Evolutionary conservation across 805 yeast species (phyloP), one percentile per base, ranked within the genome.

Genomic region (Candida pseudoglaebosa): DNA sequence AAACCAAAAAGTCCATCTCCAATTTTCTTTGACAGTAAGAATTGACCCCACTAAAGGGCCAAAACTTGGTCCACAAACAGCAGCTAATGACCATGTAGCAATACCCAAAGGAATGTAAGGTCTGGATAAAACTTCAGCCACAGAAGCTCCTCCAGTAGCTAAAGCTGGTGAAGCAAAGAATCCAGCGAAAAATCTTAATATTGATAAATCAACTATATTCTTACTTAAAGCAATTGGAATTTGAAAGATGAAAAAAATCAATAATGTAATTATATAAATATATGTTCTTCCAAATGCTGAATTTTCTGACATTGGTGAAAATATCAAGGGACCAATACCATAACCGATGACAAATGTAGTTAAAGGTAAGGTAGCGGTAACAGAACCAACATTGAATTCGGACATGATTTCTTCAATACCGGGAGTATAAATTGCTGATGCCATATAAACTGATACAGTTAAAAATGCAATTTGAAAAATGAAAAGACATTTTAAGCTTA

Each of bases 21-120:
- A 41, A 6, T 52, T 57, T 44, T 75, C 65, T 32, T 44, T 55
- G n/a, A 61, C 70, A 3, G 63, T 59, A 50, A 79, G 58, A 4
- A 71, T 67, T 6, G 79, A 73, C 29, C 84, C 83, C 30, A 79
- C 49, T 4, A 80, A 48, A 1, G 84, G 84, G 9, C 81, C 83
- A 15, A 74, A 30, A 8, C 70, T 63, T 1, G 82, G 82, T 8
- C 82, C 84, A 36, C 69, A 59, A 30, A 73, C 74, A 0, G 78
- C 75, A 37, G 75, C 78, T 20, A 71, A 48, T 14, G 78, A 63
- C 82, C 83, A 79, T 4, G 62, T 41, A 6, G 74, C 74, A 36
- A 78, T 57, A 3, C 73, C 71, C 15, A 70, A 44, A 2, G 82
- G 77, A 26, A 68, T 53, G 39, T 59, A 58, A 4, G 76, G 67